Base-by-base conservation (phyloP, 1,139 yeast species). In the Pichia sp. region DNA sequence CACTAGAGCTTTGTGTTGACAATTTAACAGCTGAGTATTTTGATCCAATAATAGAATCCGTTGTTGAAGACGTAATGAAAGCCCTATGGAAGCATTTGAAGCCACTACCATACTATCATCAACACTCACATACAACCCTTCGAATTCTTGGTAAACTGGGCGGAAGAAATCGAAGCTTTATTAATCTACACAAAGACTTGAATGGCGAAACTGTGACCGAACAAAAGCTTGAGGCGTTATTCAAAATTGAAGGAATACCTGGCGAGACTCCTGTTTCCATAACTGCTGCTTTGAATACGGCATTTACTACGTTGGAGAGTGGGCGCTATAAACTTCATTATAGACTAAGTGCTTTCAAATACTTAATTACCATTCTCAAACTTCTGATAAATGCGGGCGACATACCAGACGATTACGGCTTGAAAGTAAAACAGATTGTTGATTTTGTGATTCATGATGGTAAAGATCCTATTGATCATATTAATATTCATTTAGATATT, bases 21-120 rank as follows among this genome's bases (percentile, higher is more conserved):
- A 93, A 93, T 53, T 66, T 93, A 44, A 91, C 97, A 0, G 95
- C 97, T 0, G 95, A 89, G 54, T 93, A 88, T 60, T 88, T 93
- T 59, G 98, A 93, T 55, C 98, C 98, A 2, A 86, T 91, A 58
- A 79, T 93, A 47, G 97, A 88, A 54, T 97, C 98, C 0, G 96
- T 88, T 1, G 78, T 89, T 47, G 93, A 84, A 45, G 96, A 91
- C 52, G 88, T 93, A 2, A 84, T 88, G 86, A 79, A 82, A 24
- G 95, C 96, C 0, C 67, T 93, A 35, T 93, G 96, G 93, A 82
- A 78, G 49, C 94, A 91, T 52, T 65, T 93, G 50, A 81, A 81
- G 50, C 98, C 98, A 1, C 74, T 88, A 32, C 98, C 98, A 1
- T 88, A 88, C 58, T 84, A 80, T 50, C 96, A 88, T 50, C 91